These are phyloP conservation scores for Metrosideros polymorpha DNA, from an alignment of 441 rosid genomes.

Conservation along the genomic window DNA sequence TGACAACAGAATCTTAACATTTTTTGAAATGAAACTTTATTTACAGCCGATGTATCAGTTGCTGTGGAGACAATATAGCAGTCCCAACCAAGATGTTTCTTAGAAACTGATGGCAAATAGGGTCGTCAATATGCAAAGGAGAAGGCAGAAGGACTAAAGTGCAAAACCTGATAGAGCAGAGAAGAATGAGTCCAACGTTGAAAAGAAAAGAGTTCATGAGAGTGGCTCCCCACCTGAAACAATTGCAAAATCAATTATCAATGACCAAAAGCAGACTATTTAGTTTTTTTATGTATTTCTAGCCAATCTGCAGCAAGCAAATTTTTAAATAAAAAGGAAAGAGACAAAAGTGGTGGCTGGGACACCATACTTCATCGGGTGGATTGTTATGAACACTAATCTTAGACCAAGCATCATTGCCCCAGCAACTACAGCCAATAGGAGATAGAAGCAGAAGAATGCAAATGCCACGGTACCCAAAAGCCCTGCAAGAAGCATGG, in stretches of 20 bases:
- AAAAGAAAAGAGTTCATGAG: slow-evolving; percentile 98
- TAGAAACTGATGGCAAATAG: not conserved
- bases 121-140: not conserved
- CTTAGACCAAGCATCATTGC: slow-evolving; percentile 98
- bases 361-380: slow-evolving; percentile 90
- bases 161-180: slow-evolving; percentile 84
- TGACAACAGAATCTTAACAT: not conserved
- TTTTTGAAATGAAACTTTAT: not conserved
- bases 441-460: slow-evolving; percentile 97
- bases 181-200: slow-evolving; percentile 93
- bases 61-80: not conserved
- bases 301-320: not conserved
- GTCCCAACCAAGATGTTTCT: not conserved
- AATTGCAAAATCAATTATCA: slow-evolving; percentile 15
- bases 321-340: not conserved
- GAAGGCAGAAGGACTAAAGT: not conserved
- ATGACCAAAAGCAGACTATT: not conserved
- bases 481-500: slow-evolving; percentile 48
- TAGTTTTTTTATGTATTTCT: not conserved
- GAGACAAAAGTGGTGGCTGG: slow-evolving; percentile 2
- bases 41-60: not conserved
- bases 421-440: slow-evolving; percentile 96
- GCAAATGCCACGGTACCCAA: slow-evolving; percentile 98
- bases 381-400: slow-evolving; percentile 90
- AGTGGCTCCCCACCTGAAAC: slow-evolving; percentile 97